Percentiles rank a stretch among this genome's conserved stretches.
These are phyloP conservation scores for Sechiopsis laciniata DNA, from an alignment of 306 rosid genomes.

Conservation along the genomic window DNA sequence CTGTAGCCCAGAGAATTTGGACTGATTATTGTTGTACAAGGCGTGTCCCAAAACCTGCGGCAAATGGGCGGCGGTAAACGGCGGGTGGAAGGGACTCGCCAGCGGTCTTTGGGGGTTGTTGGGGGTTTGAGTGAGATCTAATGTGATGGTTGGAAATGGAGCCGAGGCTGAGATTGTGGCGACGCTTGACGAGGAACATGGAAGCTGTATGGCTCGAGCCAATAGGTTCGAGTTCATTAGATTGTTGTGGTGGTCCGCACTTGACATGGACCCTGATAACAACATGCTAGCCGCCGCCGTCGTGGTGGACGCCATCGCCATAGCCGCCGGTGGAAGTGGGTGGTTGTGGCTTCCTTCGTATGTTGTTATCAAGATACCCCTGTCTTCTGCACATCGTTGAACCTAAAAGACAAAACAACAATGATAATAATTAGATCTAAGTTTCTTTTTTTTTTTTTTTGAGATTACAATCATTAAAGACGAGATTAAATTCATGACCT, in stretches of 20 bases:
- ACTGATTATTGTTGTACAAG: conserved; percentile 27
- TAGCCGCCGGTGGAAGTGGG: conserved; percentile 89
- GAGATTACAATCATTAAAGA: no score
- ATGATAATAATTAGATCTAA: no score
- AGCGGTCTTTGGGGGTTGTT: no score
- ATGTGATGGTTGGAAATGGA: conserved; percentile 75
- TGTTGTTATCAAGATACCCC: conserved; percentile 68
- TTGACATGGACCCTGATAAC: conserved; percentile 80
- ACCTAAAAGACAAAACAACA: conserved; percentile 44
- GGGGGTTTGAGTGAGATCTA: conserved; percentile 61
- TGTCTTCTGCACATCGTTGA: conserved; percentile 93
- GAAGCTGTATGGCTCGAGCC: conserved; percentile 67
- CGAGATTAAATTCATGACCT: no score
- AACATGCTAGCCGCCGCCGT: conserved; percentile 85
- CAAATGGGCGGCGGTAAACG: no score
- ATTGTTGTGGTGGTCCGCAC: conserved; percentile 51
- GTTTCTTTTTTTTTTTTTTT: no score
- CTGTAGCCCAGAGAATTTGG: conserved; percentile 87
- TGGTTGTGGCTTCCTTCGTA: conserved; percentile 92
- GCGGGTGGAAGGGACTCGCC: no score
- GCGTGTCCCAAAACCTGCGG: no score
- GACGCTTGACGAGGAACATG: conserved; percentile 52
- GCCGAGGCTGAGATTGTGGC: conserved; percentile 92
- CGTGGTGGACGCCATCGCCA: conserved; percentile 96
- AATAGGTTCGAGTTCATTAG: conserved; percentile 74